Percentiles rank a stretch among this genome's conserved stretches.
Evolutionary conservation across 2,329 filamentous ascomycete genomes (phyloP).

Genomic region (Colletotrichum karsti): DNA sequence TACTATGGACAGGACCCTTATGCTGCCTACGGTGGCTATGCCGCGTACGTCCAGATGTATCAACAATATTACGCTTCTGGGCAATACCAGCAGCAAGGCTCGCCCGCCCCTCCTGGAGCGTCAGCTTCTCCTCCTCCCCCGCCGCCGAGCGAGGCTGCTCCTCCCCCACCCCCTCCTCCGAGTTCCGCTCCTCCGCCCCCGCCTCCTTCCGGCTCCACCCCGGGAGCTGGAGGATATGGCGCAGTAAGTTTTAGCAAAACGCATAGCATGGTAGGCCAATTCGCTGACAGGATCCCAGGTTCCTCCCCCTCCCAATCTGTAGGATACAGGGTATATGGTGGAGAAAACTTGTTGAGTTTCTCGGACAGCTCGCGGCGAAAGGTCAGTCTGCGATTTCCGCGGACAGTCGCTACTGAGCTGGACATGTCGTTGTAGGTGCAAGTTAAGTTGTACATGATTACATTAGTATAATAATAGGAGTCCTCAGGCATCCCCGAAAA

Average conservation of each 20-base stretch:
- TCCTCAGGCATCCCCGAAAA: neutral
- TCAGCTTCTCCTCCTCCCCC: constrained; percentile 65
- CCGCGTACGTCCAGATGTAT: constrained; percentile 78
- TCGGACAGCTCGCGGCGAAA: no score
- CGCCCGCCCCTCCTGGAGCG: constrained; percentile 55
- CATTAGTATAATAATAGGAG: constrained; percentile 18
- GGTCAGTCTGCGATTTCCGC: neutral
- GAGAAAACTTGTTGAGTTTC: neutral
- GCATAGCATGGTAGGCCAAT: neutral
- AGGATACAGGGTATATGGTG: constrained; percentile 4
- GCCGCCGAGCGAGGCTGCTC: constrained; percentile 66
- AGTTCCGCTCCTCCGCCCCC: constrained; percentile 63
- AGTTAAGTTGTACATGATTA: constrained; percentile 14
- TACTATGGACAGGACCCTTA: constrained; percentile 88
- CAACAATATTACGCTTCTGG: constrained; percentile 73
- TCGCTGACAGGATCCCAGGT: constrained; percentile 48
- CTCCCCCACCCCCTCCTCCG: constrained; percentile 70
- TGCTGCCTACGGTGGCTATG: constrained; percentile 89
- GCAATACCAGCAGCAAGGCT: constrained; percentile 56
- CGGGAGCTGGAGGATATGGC: constrained; percentile 66
- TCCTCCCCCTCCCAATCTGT: constrained; percentile 65
- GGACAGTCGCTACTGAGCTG: neutral
- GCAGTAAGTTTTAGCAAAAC: constrained; percentile 58
- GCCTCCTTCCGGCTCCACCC: constrained; percentile 55
- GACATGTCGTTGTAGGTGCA: neutral